Base-by-base conservation (phyloP, 345 rosid genomes). In the Fremontodendron californicum region DNA sequence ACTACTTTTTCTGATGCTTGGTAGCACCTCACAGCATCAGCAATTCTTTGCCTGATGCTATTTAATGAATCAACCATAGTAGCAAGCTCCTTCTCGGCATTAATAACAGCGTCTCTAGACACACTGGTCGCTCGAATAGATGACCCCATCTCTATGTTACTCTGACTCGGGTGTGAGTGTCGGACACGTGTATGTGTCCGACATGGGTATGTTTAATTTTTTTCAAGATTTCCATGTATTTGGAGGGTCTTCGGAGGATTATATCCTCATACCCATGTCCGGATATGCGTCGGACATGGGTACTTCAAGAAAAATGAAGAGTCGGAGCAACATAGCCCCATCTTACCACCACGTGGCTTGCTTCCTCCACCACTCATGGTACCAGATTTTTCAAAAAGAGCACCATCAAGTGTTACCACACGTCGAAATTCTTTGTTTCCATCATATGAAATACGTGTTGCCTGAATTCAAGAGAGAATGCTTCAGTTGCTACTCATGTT, bases 311-410 rank as follows among this genome's bases (percentile, higher is more conserved):
- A n/a, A n/a, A n/a, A n/a, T n/a, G n/a, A n/a, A n/a, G n/a, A n/a
- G n/a, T n/a, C n/a, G n/a, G n/a, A n/a, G n/a, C n/a, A n/a, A n/a
- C n/a, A n/a, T n/a, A n/a, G n/a, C n/a, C n/a, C n/a, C 92, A 95
- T 95, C 89, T 89, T 95, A 62, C 99, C 98, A 64, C 98, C 98
- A 42, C 94, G 92, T 67, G 98, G 98, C 87, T 89, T 93, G 80
- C 88, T 80, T 86, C 99, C 99, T 27, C 99, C 99, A 60, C 99
- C 99, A 81, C 93, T 96, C 98, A 96, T 93, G 11, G 99, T 96
- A 75, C 99, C 99, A 81, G 97, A 92, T 83, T 89, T 91, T 87
- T 93, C 98, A 77, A 96, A 92, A 76, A 96, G 96, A 64, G 96
- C 93, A 63, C 99, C 99, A 66, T 96, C 97, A 68, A 96, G 92